phyloP scores from a whole-genome alignment of 2,329 filamentous ascomycete species.

The Neofusicoccum ribis region DNA sequence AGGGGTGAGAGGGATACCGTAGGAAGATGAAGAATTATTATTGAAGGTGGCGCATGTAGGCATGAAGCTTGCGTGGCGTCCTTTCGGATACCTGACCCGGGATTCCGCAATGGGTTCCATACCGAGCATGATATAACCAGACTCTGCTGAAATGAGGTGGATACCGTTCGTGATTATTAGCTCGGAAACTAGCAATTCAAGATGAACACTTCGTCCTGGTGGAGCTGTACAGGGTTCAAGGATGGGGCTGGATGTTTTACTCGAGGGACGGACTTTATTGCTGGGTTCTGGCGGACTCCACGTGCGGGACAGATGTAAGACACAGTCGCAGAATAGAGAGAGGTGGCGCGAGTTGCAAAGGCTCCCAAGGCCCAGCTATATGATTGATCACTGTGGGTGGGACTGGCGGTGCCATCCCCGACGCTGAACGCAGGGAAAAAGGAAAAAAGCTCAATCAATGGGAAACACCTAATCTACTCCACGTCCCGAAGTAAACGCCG shows the following conservation, averaged over 20 bases:
- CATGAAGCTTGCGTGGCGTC: no score
- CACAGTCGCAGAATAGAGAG: background rate
- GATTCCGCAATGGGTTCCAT: no score
- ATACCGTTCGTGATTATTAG: background rate
- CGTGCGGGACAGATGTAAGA: background rate
- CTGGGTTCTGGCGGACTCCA: background rate
- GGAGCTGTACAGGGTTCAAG: slow-evolving; percentile 5
- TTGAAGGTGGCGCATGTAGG: no score
- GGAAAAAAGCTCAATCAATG: slow-evolving; percentile 3
- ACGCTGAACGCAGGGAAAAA: slow-evolving; percentile 8
- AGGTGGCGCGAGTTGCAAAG: background rate
- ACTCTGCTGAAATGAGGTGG: no score
- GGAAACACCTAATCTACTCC: slow-evolving; percentile 15
- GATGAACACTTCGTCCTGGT: background rate
- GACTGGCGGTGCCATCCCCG: slow-evolving; percentile 2
- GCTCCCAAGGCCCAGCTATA: background rate
- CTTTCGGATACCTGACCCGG: no score
- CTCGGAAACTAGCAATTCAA: background rate
- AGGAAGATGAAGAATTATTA: no score
- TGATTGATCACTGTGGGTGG: background rate
- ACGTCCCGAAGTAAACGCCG: slow-evolving; percentile 6
- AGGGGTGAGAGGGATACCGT: no score
- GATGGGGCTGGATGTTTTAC: background rate
- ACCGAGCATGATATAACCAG: no score
- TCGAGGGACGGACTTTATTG: background rate